phyloP scores from a whole-genome alignment of 2,329 filamentous ascomycete genomes.

The Torrubiella hemipterigena region DNA sequence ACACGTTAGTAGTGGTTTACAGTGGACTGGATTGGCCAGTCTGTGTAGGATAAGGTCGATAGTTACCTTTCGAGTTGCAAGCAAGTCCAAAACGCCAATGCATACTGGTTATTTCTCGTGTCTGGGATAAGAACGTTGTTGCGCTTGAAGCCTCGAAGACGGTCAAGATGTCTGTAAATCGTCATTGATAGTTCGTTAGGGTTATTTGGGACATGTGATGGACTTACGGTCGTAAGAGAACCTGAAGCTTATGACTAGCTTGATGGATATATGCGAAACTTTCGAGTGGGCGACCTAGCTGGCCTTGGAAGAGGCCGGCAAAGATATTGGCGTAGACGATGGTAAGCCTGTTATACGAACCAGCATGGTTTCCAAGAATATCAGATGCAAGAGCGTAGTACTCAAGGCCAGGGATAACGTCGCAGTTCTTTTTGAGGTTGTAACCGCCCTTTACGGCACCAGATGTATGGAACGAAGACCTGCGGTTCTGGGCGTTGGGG shows the following conservation, averaged over 20 bases:
- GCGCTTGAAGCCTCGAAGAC: conserved; percentile 28
- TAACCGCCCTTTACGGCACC: conserved; percentile 14
- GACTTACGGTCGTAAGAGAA: conserved; percentile 64
- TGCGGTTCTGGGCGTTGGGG: conserved; percentile 30
- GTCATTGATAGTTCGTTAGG: too few species aligned
- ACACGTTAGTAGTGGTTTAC: neutral
- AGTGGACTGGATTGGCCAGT: too few species aligned
- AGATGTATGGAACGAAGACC: conserved; percentile 37
- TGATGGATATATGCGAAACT: conserved; percentile 56
- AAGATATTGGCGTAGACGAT: conserved; percentile 79
- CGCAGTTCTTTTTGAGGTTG: conserved; percentile 49
- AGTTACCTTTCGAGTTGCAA: conserved; percentile 76
- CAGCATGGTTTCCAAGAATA: conserved; percentile 72
- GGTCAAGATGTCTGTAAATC: conserved; percentile 38
- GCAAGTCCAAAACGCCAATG: conserved; percentile 85
- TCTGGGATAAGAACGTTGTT: conserved; percentile 26
- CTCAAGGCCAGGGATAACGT: conserved; percentile 77
- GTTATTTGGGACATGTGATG: too few species aligned
- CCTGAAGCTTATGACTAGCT: conserved; percentile 48
- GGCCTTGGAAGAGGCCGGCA: conserved; percentile 79
- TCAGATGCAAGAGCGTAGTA: conserved; percentile 82
- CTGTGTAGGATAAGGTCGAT: conserved; percentile 54
- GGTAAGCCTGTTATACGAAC: conserved; percentile 66
- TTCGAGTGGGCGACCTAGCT: conserved; percentile 75
- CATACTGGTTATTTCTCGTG: conserved; percentile 45